Percentiles rank a stretch among this genome's conserved stretches.
These are phyloP conservation scores for Lumnitzera racemosa DNA, from an alignment of 345 rosid species.

Conservation along the genomic window DNA sequence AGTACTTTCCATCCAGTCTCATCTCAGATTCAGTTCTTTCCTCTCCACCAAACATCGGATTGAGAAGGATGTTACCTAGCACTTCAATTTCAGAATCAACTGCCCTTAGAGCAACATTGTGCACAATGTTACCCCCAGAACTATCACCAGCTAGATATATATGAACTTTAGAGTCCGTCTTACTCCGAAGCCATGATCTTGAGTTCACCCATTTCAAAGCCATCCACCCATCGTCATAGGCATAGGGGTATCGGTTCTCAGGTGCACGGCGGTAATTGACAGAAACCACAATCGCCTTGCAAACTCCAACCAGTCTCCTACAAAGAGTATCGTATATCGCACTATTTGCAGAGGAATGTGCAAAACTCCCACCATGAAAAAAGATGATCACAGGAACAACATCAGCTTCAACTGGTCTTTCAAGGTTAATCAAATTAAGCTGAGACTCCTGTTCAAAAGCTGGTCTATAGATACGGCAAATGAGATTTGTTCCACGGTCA, in stretches of 20 bases:
- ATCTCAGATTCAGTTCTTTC: slow-evolving; percentile 78
- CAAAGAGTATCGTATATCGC: slow-evolving; percentile 74
- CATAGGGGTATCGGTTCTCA: slow-evolving; percentile 68
- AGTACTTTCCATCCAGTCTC: slow-evolving; percentile 70
- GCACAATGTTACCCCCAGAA: slow-evolving; percentile 86
- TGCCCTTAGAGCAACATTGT: slow-evolving; percentile 71
- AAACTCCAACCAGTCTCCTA: slow-evolving; percentile 61
- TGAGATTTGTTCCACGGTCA: slow-evolving; percentile 46
- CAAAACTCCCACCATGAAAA: slow-evolving; percentile 96
- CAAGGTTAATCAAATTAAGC: slow-evolving; percentile 41
- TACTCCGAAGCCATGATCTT: slow-evolving; percentile 67
- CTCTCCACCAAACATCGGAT: slow-evolving; percentile 88
- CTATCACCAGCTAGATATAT: slow-evolving; percentile 87
- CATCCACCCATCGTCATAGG: slow-evolving; percentile 87
- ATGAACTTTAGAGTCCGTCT: slow-evolving; percentile 61
- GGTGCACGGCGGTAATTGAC: slow-evolving; percentile 90
- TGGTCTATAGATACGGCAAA: slow-evolving; percentile 63
- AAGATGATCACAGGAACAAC: slow-evolving; percentile 69
- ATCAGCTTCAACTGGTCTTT: slow-evolving; percentile 61
- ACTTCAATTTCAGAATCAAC: slow-evolving; percentile 51
- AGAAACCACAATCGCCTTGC: slow-evolving; percentile 78
- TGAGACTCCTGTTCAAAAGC: slow-evolving; percentile 32
- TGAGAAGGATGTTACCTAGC: slow-evolving; percentile 65
- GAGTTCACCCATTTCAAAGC: slow-evolving; percentile 77
- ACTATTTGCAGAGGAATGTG: slow-evolving; percentile 80